phyloP scores from a whole-genome alignment of 2,329 filamentous ascomycete species.

The Sporothrix dimorphospora region DNA sequence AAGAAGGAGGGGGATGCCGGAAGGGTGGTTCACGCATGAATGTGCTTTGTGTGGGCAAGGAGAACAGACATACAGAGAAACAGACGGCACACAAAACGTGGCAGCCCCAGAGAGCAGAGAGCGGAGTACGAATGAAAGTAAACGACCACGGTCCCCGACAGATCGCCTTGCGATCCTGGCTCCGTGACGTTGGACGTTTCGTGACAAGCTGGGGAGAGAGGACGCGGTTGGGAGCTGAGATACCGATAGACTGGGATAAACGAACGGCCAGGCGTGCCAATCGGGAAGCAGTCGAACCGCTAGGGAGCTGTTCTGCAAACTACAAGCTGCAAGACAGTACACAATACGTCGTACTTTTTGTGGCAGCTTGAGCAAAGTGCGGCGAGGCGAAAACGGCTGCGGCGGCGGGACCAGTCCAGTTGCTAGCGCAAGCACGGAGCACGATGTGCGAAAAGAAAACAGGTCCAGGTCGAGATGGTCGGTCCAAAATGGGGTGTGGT shows the following conservation, averaged over 20 bases:
- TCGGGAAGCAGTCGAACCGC: not conserved
- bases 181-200: conserved; percentile 36
- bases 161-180: conserved; percentile 33
- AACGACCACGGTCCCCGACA: not conserved
- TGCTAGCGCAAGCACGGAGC: conserved; percentile 18
- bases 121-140: not conserved
- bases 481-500: not conserved
- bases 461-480: conserved; percentile 17
- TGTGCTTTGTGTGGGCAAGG: not conserved
- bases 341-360: not conserved
- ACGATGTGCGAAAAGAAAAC: not conserved
- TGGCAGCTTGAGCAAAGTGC: not conserved
- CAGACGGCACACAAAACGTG: conserved; percentile 10
- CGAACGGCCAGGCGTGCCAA: not conserved
- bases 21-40: conserved; percentile 17
- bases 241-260: not conserved
- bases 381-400: conserved; percentile 1
- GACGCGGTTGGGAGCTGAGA: not conserved
- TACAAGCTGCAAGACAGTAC: not conserved
- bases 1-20: too few species aligned
- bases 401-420: conserved; percentile 7
- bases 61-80: conserved; percentile 11
- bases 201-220: conserved; percentile 1
- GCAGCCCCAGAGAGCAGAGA: not conserved
- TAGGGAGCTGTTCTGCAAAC: not conserved